Evolutionary conservation across 805 yeast genomes (phyloP).

Genomic region (Candida manassasensis): DNA sequence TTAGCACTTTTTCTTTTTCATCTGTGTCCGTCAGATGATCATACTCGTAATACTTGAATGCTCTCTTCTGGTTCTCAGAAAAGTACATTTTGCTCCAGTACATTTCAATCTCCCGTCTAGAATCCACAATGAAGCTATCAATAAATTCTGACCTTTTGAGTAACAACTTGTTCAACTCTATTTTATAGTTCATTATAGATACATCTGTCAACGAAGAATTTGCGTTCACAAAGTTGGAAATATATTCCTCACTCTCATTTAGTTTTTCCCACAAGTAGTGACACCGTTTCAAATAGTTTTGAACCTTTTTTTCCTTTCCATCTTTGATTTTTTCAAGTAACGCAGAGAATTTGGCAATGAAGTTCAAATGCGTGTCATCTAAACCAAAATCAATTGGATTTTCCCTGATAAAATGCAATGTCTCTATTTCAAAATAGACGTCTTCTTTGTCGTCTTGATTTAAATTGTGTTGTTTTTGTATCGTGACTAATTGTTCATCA

Average conservation of each 20-base stretch:
- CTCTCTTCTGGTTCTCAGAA: constrained; percentile 44
- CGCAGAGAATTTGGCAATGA: constrained; percentile 25
- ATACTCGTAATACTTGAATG: constrained; percentile 40
- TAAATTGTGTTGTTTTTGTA: constrained; percentile 26
- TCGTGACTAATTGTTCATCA: constrained; percentile 27
- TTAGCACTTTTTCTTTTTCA: constrained; percentile 57
- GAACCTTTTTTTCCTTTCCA: constrained; percentile 33
- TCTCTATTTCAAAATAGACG: constrained; percentile 34
- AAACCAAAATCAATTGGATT: constrained; percentile 40
- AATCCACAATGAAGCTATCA: constrained; percentile 60
- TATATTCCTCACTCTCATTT: constrained; percentile 40
- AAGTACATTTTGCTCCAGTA: constrained; percentile 63
- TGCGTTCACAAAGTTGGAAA: constrained; percentile 38
- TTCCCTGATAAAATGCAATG: constrained; percentile 28
- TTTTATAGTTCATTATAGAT: constrained; percentile 47
- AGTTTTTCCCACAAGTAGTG: constrained; percentile 52
- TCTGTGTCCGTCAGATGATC: constrained; percentile 30
- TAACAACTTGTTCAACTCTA: constrained; percentile 54
- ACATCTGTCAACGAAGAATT: constrained; percentile 45
- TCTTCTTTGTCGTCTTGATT: constrained; percentile 16
- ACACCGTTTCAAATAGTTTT: constrained; percentile 38
- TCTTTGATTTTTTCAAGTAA: constrained; percentile 29
- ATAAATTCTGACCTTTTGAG: constrained; percentile 59
- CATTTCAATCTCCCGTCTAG: constrained; percentile 53
- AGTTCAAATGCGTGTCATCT: constrained; percentile 28